Conservation (phyloP, 208 protist species). For the Trypanosoma mega region DNA sequence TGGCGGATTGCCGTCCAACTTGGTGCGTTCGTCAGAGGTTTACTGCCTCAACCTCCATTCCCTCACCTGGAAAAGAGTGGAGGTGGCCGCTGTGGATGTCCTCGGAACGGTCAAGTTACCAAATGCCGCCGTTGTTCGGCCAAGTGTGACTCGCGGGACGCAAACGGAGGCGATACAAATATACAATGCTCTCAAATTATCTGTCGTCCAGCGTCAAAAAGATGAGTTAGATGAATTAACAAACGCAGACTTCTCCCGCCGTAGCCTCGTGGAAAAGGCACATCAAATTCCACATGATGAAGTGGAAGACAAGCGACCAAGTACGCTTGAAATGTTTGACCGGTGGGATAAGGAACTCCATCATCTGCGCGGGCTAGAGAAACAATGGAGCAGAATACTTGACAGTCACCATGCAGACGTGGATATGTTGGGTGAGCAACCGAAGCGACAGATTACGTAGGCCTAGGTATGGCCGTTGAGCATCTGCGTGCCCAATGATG, state of each 20-base stretch:
- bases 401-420: not conserved
- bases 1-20: slow-evolving; percentile 16
- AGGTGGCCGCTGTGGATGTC: too few relatives aligned
- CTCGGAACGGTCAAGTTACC: too few relatives aligned
- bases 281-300: not conserved
- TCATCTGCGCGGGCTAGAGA: not conserved
- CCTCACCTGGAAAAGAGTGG: slow-evolving; percentile 4
- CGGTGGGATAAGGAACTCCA: slow-evolving; percentile 4
- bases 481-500: too few relatives aligned
- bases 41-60: slow-evolving; percentile 4
- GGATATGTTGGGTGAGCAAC: not conserved
- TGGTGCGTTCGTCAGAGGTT: slow-evolving; percentile 2
- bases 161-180: too few relatives aligned
- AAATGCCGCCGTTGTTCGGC: too few relatives aligned
- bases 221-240: too few relatives aligned
- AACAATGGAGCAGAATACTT: slow-evolving; percentile 7
- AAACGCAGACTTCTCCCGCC: too few relatives aligned
- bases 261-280: not conserved
- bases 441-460: not conserved
- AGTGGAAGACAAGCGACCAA: not conserved
- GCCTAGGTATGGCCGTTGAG: too few relatives aligned
- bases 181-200: too few relatives aligned
- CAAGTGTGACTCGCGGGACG: too few relatives aligned
- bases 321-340: not conserved
- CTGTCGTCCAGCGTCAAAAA: too few relatives aligned